Percentiles rank a stretch among this genome's conserved stretches.
These are phyloP conservation scores for Furcasterigmium furcatum DNA, from an alignment of 2,329 filamentous ascomycete genomes.

Conservation along the genomic window DNA sequence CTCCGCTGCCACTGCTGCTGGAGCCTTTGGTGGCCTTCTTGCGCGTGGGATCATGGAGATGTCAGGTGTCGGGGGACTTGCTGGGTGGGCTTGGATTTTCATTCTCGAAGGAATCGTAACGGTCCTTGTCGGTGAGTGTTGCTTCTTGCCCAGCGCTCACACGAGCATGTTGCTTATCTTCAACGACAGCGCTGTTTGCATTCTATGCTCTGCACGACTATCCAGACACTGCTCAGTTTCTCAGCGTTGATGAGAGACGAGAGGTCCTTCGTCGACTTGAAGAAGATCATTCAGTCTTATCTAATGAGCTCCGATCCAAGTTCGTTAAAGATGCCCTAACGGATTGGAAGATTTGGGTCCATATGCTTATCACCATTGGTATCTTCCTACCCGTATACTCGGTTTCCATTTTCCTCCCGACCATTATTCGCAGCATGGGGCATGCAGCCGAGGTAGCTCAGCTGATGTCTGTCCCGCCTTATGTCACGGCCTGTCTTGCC, in stretches of 20 bases:
- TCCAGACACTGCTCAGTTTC: constrained; percentile 50
- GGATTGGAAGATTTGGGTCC: constrained; percentile 53
- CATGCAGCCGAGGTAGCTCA: constrained; percentile 31
- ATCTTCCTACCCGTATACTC: constrained; percentile 34
- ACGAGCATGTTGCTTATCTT: too few relatives aligned
- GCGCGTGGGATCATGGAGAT: constrained; percentile 61
- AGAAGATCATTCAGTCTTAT: constrained; percentile 39
- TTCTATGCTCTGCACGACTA: too few relatives aligned
- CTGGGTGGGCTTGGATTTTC: constrained; percentile 79
- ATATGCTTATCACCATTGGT: constrained; percentile 36
- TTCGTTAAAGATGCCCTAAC: constrained; percentile 53
- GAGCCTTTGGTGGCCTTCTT: too few relatives aligned
- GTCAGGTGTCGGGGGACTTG: constrained; percentile 40
- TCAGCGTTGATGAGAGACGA: constrained; percentile 59
- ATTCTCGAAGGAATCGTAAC: constrained; percentile 65
- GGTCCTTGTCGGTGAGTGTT: too few relatives aligned
- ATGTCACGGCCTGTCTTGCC: constrained; percentile 30
- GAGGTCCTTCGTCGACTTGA: constrained; percentile 38
- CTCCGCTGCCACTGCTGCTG: too few relatives aligned
- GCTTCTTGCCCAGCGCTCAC: too few relatives aligned
- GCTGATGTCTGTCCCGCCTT: constrained; percentile 34
- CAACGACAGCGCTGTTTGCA: too few relatives aligned
- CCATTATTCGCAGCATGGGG: constrained; percentile 30
- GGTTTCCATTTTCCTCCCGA: constrained; percentile 26
- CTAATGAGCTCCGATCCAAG: constrained; percentile 55